Evolutionary conservation across 768 basidiomycete species (phyloP).

Genomic region (Mycena galopus): DNA sequence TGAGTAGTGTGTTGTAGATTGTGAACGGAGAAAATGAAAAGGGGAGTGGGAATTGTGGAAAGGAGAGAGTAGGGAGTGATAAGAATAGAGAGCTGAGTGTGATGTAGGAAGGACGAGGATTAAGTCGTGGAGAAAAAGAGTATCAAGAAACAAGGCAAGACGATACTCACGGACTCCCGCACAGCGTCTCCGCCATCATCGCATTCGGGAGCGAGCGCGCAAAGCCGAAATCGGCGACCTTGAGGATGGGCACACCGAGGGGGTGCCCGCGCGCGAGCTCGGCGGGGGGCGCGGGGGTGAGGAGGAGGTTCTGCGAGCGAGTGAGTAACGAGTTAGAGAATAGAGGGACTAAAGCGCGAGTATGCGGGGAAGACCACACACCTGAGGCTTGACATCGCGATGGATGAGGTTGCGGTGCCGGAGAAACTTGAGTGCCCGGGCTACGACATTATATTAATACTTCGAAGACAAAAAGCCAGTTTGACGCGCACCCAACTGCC

Average conservation of each 20-base stretch:
- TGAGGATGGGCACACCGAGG: conserved; percentile 92
- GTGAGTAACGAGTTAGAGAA: too few species aligned
- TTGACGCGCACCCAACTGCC: conserved; percentile 80
- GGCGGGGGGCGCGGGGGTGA: conserved; percentile 84
- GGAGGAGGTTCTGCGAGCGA: conserved; percentile 82
- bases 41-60: too few species aligned
- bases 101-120: too few species aligned
- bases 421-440: conserved; percentile 93
- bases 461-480: conserved; percentile 1
- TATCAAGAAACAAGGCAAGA: background rate
- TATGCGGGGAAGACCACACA: too few species aligned
- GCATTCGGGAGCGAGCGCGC: conserved; percentile 92
- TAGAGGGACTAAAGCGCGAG: too few species aligned
- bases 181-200: conserved; percentile 97
- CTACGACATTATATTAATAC: too few species aligned
- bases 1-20: too few species aligned
- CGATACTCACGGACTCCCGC: conserved; percentile 90
- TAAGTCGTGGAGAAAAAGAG: conserved; percentile 9
- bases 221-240: conserved; percentile 98
- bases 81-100: too few species aligned
- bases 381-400: conserved; percentile 91
- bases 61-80: too few species aligned
- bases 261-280: conserved; percentile 92
- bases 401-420: conserved; percentile 92
- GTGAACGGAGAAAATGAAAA: too few species aligned